Percentiles rank a stretch among this genome's conserved stretches.
Evolutionary conservation across 306 rosid species (phyloP).

Genomic region (Trifolium fragiferum): DNA sequence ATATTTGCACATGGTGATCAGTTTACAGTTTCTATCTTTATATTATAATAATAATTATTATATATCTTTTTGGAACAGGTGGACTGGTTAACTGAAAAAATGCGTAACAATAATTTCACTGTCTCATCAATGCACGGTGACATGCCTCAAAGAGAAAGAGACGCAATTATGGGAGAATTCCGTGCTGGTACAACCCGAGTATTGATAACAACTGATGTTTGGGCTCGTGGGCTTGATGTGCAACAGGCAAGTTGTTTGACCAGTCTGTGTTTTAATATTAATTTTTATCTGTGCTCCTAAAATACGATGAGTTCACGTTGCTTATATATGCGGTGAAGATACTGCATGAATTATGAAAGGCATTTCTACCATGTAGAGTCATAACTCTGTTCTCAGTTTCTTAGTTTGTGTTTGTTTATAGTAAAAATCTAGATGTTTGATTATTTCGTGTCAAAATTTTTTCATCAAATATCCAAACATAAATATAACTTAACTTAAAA

Average conservation of each 20-base stretch:
- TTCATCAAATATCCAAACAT: not conserved
- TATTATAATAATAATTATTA: not conserved
- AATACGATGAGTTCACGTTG: conserved; percentile 6
- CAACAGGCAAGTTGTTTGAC: conserved; percentile 79
- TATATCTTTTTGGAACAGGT: conserved; percentile 58
- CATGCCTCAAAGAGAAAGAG: conserved; percentile 98
- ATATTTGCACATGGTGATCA: conserved; percentile 1
- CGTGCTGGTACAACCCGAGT: conserved; percentile 92
- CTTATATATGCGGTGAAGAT: conserved; percentile 1
- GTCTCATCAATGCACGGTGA: conserved; percentile 99
- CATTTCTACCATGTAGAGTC: not conserved
- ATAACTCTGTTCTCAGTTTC: not conserved
- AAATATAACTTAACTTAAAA: not conserved
- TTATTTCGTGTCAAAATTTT: not conserved
- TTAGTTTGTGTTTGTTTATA: conserved; percentile 1
- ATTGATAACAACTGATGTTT: conserved; percentile 94
- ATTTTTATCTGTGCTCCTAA: not conserved
- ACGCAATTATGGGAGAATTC: conserved; percentile 94
- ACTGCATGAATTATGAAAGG: not conserved
- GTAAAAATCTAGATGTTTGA: not conserved
- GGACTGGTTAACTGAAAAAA: conserved; percentile 97
- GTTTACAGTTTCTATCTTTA: not conserved
- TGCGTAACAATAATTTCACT: conserved; percentile 93
- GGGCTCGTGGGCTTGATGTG: conserved; percentile 99
- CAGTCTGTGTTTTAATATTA: not conserved